Evolutionary conservation across 2,329 filamentous ascomycete species (phyloP).

Genomic region (Apiospora phragmitis): DNA sequence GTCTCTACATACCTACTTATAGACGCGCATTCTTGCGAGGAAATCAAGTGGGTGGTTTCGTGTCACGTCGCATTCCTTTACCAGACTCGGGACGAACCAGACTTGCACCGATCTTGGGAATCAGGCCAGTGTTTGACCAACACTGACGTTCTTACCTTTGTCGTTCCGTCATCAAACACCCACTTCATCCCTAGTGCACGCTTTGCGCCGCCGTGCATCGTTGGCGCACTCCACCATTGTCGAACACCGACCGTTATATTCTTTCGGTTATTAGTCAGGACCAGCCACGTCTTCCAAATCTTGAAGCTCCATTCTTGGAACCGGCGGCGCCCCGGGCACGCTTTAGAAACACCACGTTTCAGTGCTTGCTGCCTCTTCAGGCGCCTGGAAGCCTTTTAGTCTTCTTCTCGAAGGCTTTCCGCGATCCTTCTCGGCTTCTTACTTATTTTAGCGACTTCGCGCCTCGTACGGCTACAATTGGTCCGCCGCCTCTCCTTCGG

Average conservation of each 20-base stretch:
- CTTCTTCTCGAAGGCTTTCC: not conserved
- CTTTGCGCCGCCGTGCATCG: not conserved
- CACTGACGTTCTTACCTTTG: not conserved
- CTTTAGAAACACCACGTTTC: constrained; percentile 1
- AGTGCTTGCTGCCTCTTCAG: not conserved
- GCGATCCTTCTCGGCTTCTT: not conserved
- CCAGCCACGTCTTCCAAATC: constrained; percentile 2
- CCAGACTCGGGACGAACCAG: not conserved
- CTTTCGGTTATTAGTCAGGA: not conserved
- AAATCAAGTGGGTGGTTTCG: not conserved
- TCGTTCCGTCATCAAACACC: not conserved
- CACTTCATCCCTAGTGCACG: constrained; percentile 4
- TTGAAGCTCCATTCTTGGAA: not conserved
- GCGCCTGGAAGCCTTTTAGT: constrained; percentile 5
- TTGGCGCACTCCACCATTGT: not conserved
- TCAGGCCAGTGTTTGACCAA: not conserved
- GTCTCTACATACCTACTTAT: not conserved
- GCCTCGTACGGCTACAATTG: not conserved
- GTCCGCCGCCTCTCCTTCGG: not conserved
- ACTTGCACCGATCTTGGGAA: not conserved
- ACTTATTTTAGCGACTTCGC: not conserved
- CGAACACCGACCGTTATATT: not conserved
- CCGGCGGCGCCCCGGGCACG: not conserved
- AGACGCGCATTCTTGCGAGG: not conserved
- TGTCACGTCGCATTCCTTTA: not conserved